Base-by-base conservation (phyloP, 805 yeast species). In the Zygosaccharomyces pseudorouxii region DNA sequence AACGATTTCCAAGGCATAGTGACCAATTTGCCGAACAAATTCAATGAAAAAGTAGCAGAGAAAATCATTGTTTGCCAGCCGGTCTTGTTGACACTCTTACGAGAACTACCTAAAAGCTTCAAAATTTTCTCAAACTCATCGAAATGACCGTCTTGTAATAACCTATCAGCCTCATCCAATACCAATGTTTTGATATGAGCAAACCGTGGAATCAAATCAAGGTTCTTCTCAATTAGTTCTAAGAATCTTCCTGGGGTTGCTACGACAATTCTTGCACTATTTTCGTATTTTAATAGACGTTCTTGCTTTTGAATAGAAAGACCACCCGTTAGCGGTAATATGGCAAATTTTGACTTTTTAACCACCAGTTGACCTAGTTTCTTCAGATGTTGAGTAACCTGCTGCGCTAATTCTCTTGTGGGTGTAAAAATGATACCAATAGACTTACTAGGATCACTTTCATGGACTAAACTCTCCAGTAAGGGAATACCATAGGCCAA, bases 221-320 rank as follows among this genome's bases (percentile, higher is more conserved):
- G 77, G 49, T 79, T 76, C 53, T 81, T 83, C 65, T 87, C 88
- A 16, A 85, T 54, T n/a, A 86, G 65, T 63, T 93, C 98, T 44
- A 89, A 74, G 63, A 87, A 81, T 55, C 99, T 80, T 31, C 99
- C 99, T 0, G 99, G 98, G 0, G 99, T 93, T 1, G 97, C 97
- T 33, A 93, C 92, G 11, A 93, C 70, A 16, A 93, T 78, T 39
- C 73, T 67, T 10, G 81, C 88, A 1, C 97, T 93, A 5, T 84
- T 81, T 35, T 72, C 65, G 53, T 81, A 81, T 19, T 74, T 72
- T 45, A 93, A 71, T 49, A 86, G 67, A 63, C 99, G 78, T 60
- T 86, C 87, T 70, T 93, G 99, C 61, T 90, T 93, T 62, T 88
- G 96, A 54, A 90, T 85, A 1, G 98, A 85, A 31, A 93, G 75